Percentiles rank a stretch among this genome's conserved stretches.
Evolutionary conservation across 345 rosid species (phyloP).

Genomic region (Conringia planisiliqua): DNA sequence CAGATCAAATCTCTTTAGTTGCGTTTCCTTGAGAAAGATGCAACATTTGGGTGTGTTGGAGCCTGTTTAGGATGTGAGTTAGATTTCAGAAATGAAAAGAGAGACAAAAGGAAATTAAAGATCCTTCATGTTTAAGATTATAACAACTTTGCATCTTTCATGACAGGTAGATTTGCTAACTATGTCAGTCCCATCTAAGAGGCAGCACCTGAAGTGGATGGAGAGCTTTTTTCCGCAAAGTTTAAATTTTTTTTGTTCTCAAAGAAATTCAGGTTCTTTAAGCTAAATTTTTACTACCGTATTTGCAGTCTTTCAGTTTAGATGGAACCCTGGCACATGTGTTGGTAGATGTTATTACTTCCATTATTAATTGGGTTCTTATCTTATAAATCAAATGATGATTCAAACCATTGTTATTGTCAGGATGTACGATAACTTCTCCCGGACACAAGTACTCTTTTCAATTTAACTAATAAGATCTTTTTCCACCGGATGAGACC

Average conservation of each 20-base stretch:
- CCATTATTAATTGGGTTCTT: background rate
- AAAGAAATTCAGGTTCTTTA: conserved; percentile 23
- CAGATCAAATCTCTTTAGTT: background rate
- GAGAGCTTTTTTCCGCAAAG: background rate
- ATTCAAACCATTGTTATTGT: background rate
- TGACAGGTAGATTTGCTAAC: conserved; percentile 72
- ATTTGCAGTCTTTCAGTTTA: conserved; percentile 7
- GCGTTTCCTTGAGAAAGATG: background rate
- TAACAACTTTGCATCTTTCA: conserved; percentile 1
- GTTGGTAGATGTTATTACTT: background rate
- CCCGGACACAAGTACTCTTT: background rate
- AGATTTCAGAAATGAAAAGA: background rate
- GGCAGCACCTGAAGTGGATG: conserved; percentile 2
- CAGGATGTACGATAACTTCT: conserved; percentile 8
- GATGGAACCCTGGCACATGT: background rate
- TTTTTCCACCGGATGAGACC: background rate
- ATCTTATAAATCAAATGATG: conserved; percentile 13
- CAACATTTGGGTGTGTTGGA: background rate
- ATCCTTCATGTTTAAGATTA: background rate
- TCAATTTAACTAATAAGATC: background rate
- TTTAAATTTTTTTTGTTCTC: background rate
- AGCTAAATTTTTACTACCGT: background rate
- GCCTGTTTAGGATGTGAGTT: background rate
- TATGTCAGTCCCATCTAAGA: conserved; percentile 81
- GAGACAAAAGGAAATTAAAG: background rate